Evolutionary conservation across 192 early-diverging fungal genomes (phyloP), one percentile per base, ranked within the genome.

Genomic region (Endogone sp.): DNA sequence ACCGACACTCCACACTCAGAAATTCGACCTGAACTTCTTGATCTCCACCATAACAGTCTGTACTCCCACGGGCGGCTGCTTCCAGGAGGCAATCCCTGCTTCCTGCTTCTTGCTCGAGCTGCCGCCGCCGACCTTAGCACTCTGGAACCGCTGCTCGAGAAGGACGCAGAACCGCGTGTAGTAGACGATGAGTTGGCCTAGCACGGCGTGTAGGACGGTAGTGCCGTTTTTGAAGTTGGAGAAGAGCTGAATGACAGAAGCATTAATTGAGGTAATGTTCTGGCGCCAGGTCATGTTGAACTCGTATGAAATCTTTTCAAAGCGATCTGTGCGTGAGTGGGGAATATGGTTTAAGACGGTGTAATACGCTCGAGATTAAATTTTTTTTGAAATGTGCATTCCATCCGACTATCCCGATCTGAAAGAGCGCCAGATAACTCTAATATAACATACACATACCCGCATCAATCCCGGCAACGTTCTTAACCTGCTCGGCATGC

Each of bases 41-140:
- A 98, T 91, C 72, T 98, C 97, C 0, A 95, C 91, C 92, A 98
- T 92, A 16, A 99, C 92, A 21, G 88, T 93, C 69, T 99, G 95
- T 49, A 96, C 76, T 37, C 92, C 93, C 0, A 97, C 90, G 8
- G 97, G 96, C 62, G 89, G 89, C 21, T 74, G 58, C 32, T 71
- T 72, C 65, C 76, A 31, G 76, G 81, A 49, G 57, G 67, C 49
- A 21, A 67, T 67, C 26, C 65, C 65, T 21, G 59, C 56, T 13
- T 44, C 37, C 37, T 44, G 37, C 37, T 44, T 44, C 37, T 13
- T 44, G 37, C 37, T 44, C 11, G 65, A 57, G 24, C 56, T 26
- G n/a, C 55, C 56, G 11, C 59, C 63, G 23, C 57, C 26, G 9
- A 26, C 58, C 6, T 13, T 13, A 9, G 31, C 56, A n/a, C 49